A percentile compares a stretch with the other conserved stretches of the same genome.
Conservation (phyloP, 768 basidiomycete genomes). For the Phanerochaete carnosa region DNA sequence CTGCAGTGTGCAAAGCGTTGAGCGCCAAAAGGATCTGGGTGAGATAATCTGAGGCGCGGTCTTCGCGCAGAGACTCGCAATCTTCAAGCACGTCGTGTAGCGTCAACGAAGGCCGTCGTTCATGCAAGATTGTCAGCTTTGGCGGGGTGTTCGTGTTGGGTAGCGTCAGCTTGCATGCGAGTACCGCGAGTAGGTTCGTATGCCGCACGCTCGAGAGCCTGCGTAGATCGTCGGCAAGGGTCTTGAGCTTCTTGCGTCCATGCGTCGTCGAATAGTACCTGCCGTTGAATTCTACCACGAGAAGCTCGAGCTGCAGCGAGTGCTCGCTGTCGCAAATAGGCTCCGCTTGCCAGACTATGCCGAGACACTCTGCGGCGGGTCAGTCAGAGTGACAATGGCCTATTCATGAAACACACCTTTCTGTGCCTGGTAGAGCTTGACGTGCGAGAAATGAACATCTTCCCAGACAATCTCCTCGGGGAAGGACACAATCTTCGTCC, state of each 20-base stretch:
- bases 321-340: conserved; percentile 64
- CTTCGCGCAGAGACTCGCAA: conserved; percentile 69
- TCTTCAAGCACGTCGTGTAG: conserved; percentile 76
- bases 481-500: conserved; percentile 63
- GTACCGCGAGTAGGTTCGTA: conserved; percentile 60
- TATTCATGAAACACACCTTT: conserved; percentile 40
- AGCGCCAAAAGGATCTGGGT: conserved; percentile 69
- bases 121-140: conserved; percentile 64
- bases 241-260: conserved; percentile 69
- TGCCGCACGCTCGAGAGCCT: conserved; percentile 58
- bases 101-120: conserved; percentile 63
- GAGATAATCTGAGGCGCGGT: conserved; percentile 74
- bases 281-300: conserved; percentile 61
- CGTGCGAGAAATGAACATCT: conserved; percentile 57
- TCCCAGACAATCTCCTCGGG: conserved; percentile 51
- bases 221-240: conserved; percentile 64
- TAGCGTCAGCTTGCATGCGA: conserved; percentile 61
- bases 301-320: conserved; percentile 63
- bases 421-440: conserved; percentile 72
- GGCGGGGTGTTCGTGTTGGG: conserved; percentile 48
- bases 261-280: conserved; percentile 66
- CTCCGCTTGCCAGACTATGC: conserved; percentile 68
- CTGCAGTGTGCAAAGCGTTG: conserved; percentile 59
- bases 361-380: conserved; percentile 50
- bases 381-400: not conserved